Percentiles rank a stretch among this genome's conserved stretches.
Evolutionary conservation across 306 rosid species (phyloP).

Genomic region (Glycine tomentella): DNA sequence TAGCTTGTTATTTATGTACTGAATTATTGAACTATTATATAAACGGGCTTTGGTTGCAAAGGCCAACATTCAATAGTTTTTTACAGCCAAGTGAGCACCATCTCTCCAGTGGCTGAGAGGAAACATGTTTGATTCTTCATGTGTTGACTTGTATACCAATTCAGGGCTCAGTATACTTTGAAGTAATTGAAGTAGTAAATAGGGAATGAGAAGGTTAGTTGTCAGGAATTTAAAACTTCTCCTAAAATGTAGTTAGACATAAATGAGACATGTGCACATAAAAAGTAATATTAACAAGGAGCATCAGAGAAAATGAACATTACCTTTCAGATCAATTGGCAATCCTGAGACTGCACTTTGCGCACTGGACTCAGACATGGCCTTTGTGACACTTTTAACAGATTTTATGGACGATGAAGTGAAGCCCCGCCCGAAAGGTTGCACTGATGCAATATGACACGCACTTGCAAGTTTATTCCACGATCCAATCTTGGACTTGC

Average conservation of each 20-base stretch:
- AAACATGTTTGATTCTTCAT: background rate
- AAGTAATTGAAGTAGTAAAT: background rate
- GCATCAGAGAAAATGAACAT: conserved; percentile 20
- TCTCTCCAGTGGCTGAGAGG: background rate
- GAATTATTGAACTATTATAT: conserved; percentile 7
- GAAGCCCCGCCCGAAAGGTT: conserved; percentile 58
- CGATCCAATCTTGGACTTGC: conserved; percentile 60
- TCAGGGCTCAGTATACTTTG: background rate
- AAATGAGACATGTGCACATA: conserved; percentile 11
- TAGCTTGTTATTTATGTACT: conserved; percentile 3
- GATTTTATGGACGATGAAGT: conserved; percentile 60
- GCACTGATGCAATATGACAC: conserved; percentile 60
- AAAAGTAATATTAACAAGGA: conserved; percentile 10
- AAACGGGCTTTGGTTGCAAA: conserved; percentile 12
- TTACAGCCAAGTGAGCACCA: conserved; percentile 31
- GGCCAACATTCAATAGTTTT: conserved; percentile 32
- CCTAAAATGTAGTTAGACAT: conserved; percentile 24
- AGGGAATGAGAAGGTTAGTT: conserved; percentile 7
- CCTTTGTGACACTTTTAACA: conserved; percentile 61
- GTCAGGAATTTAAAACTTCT: background rate
- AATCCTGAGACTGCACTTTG: conserved; percentile 68
- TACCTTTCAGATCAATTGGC: conserved; percentile 83
- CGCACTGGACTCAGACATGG: conserved; percentile 69
- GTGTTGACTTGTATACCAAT: conserved; percentile 18
- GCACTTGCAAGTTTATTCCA: conserved; percentile 69